Evolutionary conservation across 345 rosid species (phyloP).

Genomic region (Eucalyptus sp.): DNA sequence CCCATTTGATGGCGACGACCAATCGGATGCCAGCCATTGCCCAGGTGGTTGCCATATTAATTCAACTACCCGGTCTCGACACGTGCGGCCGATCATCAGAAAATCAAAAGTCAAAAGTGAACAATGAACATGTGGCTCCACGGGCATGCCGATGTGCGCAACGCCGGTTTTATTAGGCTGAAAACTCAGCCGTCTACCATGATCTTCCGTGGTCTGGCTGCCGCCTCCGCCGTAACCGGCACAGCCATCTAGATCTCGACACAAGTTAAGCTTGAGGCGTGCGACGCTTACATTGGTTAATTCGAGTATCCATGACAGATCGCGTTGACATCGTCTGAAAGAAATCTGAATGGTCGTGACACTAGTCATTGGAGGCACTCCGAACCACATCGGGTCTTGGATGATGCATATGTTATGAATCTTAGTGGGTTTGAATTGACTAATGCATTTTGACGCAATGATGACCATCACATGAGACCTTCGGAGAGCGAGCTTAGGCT

Average conservation of each 20-base stretch:
- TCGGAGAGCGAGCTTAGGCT: neutral
- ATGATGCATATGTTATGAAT: neutral
- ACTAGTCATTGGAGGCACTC: neutral
- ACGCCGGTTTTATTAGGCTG: neutral
- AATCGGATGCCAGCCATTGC: neutral
- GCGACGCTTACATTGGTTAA: neutral
- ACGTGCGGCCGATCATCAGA: neutral
- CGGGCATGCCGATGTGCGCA: neutral
- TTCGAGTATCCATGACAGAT: neutral
- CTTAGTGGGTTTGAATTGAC: neutral
- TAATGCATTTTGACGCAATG: neutral
- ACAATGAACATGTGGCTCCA: neutral
- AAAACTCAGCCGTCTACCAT: neutral
- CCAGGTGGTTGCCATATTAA: neutral
- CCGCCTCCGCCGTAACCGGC: neutral
- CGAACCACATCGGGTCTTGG: fast-evolving
- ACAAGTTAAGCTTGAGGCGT: neutral
- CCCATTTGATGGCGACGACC: neutral
- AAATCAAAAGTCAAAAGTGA: neutral
- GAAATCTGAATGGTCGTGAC: neutral
- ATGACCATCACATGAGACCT: neutral
- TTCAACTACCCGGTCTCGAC: neutral
- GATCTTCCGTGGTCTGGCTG: neutral
- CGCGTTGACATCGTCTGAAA: fast-evolving
- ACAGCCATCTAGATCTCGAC: fast-evolving